Evolutionary conservation across 2,329 filamentous ascomycete genomes (phyloP), one percentile per base, ranked within the genome.

Genomic region (Penicillium concentricum): DNA sequence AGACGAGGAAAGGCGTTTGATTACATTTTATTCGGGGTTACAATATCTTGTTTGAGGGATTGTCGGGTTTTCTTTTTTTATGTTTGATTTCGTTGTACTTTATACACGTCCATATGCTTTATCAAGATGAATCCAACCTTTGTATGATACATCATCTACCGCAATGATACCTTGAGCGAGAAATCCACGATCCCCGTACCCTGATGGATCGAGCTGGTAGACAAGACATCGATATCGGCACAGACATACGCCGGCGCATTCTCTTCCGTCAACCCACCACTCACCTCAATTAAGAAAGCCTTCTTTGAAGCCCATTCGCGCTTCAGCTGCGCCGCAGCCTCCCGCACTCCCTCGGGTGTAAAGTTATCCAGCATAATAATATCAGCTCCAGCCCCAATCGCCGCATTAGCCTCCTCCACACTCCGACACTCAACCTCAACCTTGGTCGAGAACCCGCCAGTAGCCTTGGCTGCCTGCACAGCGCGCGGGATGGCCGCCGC

Each of bases 281-380:
- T 96, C 18, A 97, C 91, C 79, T 99, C 94, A 35, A 99, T 82
- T 70, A 97, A 74, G 65, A 96, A 91, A 52, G 77, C 76, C 32
- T 87, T 89, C 56, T 83, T 84, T 80, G 72, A 88, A 77, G 78
- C 84, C 91, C 91, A 97, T 64, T 87, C 85, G 69, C 89, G 81
- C 78, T 93, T 95, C 62, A 99, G 73, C 65, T 83, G 87, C 70
- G 77, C 82, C 15, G 93, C 90, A 0, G 91, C 91, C 9, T 82
- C 75, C 71, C 86, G 87, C 60, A 97, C 87, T 0, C 87, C 91
- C 1, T 90, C 87, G 0, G 88, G 86, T 0, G 86, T 87, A 71
- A 97, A 99, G 74, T 99, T 99, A 73, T 99, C 94, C 58, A 99
- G 78, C 94, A 99, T 99, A 60, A 99, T 87, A 20, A 99, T 87